A percentile compares a stretch with the other conserved stretches of the same genome.
Evolutionary conservation across 148 eudicot genomes (phyloP).

Genomic region (Chenopodium quinoa): DNA sequence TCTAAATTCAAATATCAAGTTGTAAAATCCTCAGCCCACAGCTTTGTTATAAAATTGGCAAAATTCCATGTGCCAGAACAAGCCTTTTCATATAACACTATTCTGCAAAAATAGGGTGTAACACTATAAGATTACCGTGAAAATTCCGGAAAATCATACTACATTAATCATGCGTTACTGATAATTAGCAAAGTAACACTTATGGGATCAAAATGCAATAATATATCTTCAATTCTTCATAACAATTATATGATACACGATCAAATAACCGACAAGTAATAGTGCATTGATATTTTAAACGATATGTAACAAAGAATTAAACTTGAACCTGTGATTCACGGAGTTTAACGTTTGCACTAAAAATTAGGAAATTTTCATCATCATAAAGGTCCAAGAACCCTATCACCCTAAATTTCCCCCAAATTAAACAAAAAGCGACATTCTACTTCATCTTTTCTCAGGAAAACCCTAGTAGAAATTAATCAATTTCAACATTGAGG

Average conservation of each 20-base stretch:
- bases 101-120: constrained; percentile 2
- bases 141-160: neutral
- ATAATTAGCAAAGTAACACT: neutral
- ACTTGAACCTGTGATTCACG: too few species aligned
- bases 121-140: neutral
- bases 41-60: constrained; percentile 2
- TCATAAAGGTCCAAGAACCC: too few species aligned
- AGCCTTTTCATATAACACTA: neutral
- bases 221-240: too few species aligned
- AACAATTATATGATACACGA: neutral
- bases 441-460: too few species aligned
- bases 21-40: constrained; percentile 12
- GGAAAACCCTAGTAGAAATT: neutral
- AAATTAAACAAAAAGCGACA: too few species aligned
- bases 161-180: neutral
- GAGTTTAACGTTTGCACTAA: too few species aligned
- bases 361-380: too few species aligned
- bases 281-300: too few species aligned
- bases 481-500: neutral
- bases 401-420: too few species aligned
- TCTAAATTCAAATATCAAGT: neutral
- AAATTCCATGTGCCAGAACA: constrained; percentile 5
- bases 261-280: too few species aligned
- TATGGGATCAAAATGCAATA: too few species aligned
- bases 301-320: too few species aligned